Conservation (phyloP, 2,329 filamentous ascomycete species). For the Colletotrichum limetticola region DNA sequence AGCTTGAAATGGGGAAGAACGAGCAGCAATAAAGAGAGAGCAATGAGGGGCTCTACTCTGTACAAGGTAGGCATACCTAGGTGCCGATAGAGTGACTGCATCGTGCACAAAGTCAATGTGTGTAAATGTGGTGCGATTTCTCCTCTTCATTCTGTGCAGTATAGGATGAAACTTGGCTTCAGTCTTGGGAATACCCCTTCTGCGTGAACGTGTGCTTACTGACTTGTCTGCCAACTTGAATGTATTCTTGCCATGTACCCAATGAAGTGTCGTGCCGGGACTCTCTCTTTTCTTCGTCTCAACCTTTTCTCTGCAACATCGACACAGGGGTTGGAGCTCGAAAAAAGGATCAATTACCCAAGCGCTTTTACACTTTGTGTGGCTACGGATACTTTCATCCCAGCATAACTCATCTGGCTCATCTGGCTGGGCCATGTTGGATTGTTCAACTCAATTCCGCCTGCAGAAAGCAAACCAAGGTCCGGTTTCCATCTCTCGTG, state of each 20-base stretch:
- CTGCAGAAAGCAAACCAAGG: not conserved
- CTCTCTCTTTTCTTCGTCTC: constrained; percentile 14
- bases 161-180: not conserved
- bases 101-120: not conserved
- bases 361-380: not conserved
- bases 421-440: not conserved
- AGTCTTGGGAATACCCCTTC: not conserved
- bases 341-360: not conserved
- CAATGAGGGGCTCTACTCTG: not conserved
- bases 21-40: not conserved
- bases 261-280: not conserved
- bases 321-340: constrained; percentile 14
- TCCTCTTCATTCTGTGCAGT: not conserved
- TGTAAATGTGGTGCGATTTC: not conserved
- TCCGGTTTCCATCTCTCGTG: not conserved
- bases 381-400: not conserved
- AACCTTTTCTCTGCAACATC: constrained; percentile 19
- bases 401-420: no score
- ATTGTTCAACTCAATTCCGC: not conserved
- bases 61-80: not conserved
- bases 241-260: not conserved
- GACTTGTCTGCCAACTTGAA: constrained; percentile 6
- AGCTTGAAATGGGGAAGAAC: not conserved
- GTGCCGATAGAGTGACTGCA: not conserved
- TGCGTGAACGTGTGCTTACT: not conserved